Percentiles rank a stretch among this genome's conserved stretches.
phyloP scores from a whole-genome alignment of 768 basidiomycete species.

The Panaeolus cyanescens region DNA sequence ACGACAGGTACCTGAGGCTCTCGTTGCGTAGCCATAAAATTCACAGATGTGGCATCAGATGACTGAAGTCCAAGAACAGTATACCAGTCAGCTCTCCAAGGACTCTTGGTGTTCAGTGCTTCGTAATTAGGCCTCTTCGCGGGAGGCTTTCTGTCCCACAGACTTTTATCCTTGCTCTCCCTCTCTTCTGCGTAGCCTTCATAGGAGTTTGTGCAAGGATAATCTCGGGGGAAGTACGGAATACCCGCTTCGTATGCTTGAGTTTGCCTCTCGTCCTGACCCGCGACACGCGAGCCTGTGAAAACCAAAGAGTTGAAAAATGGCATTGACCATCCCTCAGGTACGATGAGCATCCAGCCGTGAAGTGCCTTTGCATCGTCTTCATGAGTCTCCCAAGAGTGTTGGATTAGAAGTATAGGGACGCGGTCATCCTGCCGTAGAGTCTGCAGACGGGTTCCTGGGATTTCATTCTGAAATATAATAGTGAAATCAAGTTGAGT shows the following conservation, averaged over 20 bases:
- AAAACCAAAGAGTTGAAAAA: conserved; percentile 82
- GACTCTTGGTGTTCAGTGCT: conserved; percentile 63
- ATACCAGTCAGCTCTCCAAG: conserved; percentile 81
- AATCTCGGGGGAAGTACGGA: conserved; percentile 82
- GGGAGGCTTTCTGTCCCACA: conserved; percentile 83
- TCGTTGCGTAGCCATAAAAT: conserved; percentile 60
- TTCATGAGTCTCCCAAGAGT: conserved; percentile 51
- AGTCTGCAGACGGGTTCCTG: conserved; percentile 72
- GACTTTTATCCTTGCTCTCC: conserved; percentile 53
- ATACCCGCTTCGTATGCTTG: conserved; percentile 83
- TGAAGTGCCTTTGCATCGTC: conserved; percentile 51
- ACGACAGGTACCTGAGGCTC: conserved; percentile 31
- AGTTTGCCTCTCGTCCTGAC: conserved; percentile 79
- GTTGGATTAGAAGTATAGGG: conserved; percentile 83
- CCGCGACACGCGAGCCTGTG: conserved; percentile 84
- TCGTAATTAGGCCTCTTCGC: conserved; percentile 81
- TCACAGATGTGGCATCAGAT: conserved; percentile 14
- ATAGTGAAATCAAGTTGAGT: neutral
- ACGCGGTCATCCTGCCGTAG: conserved; percentile 79
- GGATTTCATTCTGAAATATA: conserved; percentile 62
- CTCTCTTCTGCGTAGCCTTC: conserved; percentile 45
- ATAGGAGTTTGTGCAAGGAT: conserved; percentile 60
- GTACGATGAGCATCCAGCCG: conserved; percentile 88
- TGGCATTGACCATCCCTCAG: conserved; percentile 89
- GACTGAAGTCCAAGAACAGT: conserved; percentile 56